These are phyloP conservation scores for Ammopiptanthus mongolicus DNA, from an alignment of 306 rosid genomes.

Conservation along the genomic window DNA sequence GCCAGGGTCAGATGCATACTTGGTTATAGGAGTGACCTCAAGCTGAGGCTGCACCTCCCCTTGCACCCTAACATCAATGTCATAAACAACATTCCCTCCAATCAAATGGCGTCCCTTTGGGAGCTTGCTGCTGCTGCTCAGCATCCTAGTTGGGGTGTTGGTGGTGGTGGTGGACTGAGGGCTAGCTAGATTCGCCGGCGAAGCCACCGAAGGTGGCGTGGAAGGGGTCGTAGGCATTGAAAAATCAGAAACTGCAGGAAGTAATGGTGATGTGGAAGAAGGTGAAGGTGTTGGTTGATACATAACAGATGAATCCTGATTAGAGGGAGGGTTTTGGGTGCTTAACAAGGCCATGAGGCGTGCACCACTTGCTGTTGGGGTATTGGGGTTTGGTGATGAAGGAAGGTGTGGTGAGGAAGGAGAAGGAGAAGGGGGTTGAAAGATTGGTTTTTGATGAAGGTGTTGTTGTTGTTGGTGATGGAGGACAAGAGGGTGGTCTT, in stretches of 20 bases:
- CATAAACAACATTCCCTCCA: conserved; percentile 45
- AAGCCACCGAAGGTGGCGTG: background rate
- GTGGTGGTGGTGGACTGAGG: conserved; percentile 34
- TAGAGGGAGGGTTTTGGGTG: conserved; percentile 40
- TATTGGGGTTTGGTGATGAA: conserved; percentile 37
- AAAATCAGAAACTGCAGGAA: conserved; percentile 26
- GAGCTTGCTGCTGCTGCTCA: conserved; percentile 48
- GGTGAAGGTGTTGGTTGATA: conserved; percentile 1
- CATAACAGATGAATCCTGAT: conserved; percentile 19
- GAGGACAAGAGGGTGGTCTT: too few species aligned
- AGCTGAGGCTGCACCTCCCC: conserved; percentile 77
- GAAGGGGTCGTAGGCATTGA: conserved; percentile 14
- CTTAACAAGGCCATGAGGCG: conserved; percentile 47
- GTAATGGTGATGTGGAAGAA: background rate
- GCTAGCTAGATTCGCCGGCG: conserved; percentile 16
- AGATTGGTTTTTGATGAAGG: conserved; percentile 34
- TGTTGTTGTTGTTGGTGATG: conserved; percentile 13
- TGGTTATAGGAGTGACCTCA: conserved; percentile 72
- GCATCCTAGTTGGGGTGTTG: conserved; percentile 50
- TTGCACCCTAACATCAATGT: conserved; percentile 45
- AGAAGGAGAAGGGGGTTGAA: conserved; percentile 29
- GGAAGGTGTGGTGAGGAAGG: too few species aligned
- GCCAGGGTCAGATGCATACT: conserved; percentile 67
- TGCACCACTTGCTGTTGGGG: conserved; percentile 42
- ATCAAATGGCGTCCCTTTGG: conserved; percentile 61